phyloP scores from a whole-genome alignment of 768 basidiomycete species.

The Kockovaella imperatae region DNA sequence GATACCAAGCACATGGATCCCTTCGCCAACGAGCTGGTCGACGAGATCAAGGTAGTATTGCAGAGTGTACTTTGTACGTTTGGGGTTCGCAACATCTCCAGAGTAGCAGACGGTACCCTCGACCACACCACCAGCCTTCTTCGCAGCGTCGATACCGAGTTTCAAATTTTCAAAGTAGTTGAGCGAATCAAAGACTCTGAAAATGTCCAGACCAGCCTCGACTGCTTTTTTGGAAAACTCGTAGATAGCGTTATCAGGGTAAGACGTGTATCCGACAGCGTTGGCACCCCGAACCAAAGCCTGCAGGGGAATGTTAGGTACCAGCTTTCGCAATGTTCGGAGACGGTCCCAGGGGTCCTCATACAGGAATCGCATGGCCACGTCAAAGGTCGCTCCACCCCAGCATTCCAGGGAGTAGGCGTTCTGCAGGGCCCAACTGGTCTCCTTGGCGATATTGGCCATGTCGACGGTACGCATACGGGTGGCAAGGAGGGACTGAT shows the following conservation, averaged over 20 bases:
- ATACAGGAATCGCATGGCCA: conserved; percentile 98
- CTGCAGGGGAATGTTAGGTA: conserved; percentile 97
- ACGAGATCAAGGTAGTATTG: conserved; percentile 96
- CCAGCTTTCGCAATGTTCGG: conserved; percentile 83
- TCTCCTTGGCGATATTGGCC: conserved; percentile 97
- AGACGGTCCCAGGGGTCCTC: conserved; percentile 99
- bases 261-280: conserved; percentile 96
- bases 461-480: conserved; percentile 93
- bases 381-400: conserved; percentile 98
- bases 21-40: conserved; percentile 82
- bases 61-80: conserved; percentile 93
- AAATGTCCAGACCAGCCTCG: conserved; percentile 99
- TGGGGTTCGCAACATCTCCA: conserved; percentile 89
- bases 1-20: conserved; percentile 92
- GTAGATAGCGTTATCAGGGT: conserved; percentile 98
- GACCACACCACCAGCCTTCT: conserved; percentile 97
- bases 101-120: conserved; percentile 98
- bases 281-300: conserved; percentile 98
- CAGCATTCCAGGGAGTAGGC: conserved; percentile 97
- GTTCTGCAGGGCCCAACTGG: conserved; percentile 86
- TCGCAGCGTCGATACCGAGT: conserved; percentile 97
- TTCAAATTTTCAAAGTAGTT: conserved; percentile 99
- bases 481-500: conserved; percentile 94
- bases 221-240: conserved; percentile 99
- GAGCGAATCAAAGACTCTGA: conserved; percentile 97